Evolutionary conservation across 345 rosid species (phyloP), one percentile per base, ranked within the genome.

Genomic region (Cardamine occulta): DNA sequence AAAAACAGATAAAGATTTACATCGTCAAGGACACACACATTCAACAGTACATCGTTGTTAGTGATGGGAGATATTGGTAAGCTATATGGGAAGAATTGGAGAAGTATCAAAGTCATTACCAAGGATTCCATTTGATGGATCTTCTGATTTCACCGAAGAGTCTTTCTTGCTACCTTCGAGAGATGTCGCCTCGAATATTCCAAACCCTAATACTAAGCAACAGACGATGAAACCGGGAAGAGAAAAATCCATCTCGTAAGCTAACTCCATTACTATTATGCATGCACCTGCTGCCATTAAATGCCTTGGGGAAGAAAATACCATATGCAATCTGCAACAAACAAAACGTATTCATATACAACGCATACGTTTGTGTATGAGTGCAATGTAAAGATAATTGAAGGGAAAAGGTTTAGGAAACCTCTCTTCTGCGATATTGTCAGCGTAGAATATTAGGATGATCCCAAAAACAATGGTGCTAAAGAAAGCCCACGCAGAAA

Each of bases 291-390:
- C 94, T 6, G 80, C 93, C 91, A 91, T 74, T 73, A 95, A 82
- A 86, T 92, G 99, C 79, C 97, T 85, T 23, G 98, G 99, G 13
- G 99, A 95, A 67, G 99, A 95, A 88, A 95, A 92, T 80, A 95
- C 99, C 96, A 95, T 87, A 78, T 92, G 98, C 86, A 95, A 79
- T 85, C 98, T 95, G 70, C 75, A 80, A 29, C 28, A 21, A 69
- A 66, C 65, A 81, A 53, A 24, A 65, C 24, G 8, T 17, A 12
- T 48, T 17, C 14, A 39, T 8, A 7, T 4, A 53, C n/a, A n/a
- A n/a, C n/a, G n/a, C n/a, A n/a, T n/a, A n/a, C n/a, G n/a, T 35
- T 18, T 5, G 47, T 5, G 58, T 40, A 23, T 31, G 8, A 21
- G 39, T 72, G 49, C n/a, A 39, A 28, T 52, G 51, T 7, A 10